A percentile compares a stretch with the other conserved stretches of the same genome.
Conservation (phyloP, 352 stramenopile species). For the Globisporangium middletonii region DNA sequence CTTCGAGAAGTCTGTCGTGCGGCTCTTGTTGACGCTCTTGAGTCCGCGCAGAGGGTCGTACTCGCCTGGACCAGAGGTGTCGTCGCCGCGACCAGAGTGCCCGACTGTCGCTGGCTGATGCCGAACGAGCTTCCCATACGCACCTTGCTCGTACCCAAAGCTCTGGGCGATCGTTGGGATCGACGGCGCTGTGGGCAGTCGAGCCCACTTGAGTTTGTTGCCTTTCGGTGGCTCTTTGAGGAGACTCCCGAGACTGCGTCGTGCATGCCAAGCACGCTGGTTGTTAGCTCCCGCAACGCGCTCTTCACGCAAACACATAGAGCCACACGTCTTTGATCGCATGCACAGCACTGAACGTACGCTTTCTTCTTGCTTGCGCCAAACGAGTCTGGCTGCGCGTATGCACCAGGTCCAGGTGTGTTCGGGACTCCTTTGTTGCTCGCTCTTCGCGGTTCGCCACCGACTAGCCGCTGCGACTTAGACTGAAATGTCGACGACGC, state of each 20-base stretch:
- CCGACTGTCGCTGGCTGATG: constrained; percentile 53
- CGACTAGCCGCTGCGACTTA: constrained; percentile 36
- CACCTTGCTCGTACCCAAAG: constrained; percentile 72
- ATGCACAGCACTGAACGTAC: constrained; percentile 1
- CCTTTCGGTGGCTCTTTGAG: constrained; percentile 23
- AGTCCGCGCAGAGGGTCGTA: constrained; percentile 66
- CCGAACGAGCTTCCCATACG: constrained; percentile 64
- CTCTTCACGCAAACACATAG: background rate
- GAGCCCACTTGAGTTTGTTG: constrained; percentile 59
- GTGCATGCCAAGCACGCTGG: constrained; percentile 5
- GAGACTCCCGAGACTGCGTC: constrained; percentile 24
- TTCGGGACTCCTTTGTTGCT: constrained; percentile 22
- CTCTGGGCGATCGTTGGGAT: constrained; percentile 70
- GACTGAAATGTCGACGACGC: constrained; percentile 40
- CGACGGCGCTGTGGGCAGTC: constrained; percentile 61
- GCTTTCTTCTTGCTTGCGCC: constrained; percentile 34
- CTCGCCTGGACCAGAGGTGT: constrained; percentile 62
- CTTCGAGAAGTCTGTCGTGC: constrained; percentile 67
- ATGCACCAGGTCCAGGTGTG: constrained; percentile 56
- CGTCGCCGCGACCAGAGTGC: constrained; percentile 43
- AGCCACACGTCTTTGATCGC: no score
- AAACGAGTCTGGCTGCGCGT: constrained; percentile 48
- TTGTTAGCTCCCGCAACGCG: no score
- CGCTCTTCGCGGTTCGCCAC: constrained; percentile 1
- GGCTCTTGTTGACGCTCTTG: constrained; percentile 58